Evolutionary conservation across 192 early-diverging fungal species (phyloP), one percentile per base, ranked within the genome.

Genomic region (Globomyces pollinis-pini): DNA sequence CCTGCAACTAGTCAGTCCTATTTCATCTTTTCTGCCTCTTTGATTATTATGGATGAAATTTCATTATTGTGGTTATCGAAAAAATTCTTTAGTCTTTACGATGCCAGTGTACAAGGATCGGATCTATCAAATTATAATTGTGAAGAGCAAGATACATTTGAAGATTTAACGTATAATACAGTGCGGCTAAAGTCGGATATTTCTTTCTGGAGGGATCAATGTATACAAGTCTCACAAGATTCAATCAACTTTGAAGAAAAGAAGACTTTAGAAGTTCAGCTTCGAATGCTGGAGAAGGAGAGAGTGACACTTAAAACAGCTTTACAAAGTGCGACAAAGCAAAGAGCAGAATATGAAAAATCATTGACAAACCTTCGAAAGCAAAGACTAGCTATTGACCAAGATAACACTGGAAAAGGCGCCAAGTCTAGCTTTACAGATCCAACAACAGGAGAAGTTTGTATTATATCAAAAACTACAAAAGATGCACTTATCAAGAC

Each of bases 151-250:
- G 65, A 71, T 35, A 38, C 64, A 39, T 80, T 80, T 57, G 38
- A 65, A 15, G 67, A 64, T 21, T 70, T 72, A 38, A 69, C 78
- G 18, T 62, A 69, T 56, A 62, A 63, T 34, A 55, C 47, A 38
- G 29, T 32, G 9, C 61, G 39, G 3, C 66, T 30, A n/a, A 63
- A 49, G 26, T 57, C 57, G 13, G 74, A 64, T 12, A 2, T 67
- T 15, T 38, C 52, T 0, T 69, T 73, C 38, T 81, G 72, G 72
- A 50, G 58, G 24, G 38, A 62, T 21, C 45, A 63, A 44, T 78
- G 70, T 50, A 62, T 81, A 23, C 75, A 81, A 55, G 64, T 60
- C 3, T 62, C 69, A 7, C 75, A 70, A 55, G 75, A 81, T 1
- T 45, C 12, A 12, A 53, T 78, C 20, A 66, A 67, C 21, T 49